phyloP scores from a whole-genome alignment of 1,284 basidiomycete species.

The Ganoderma multipileum region DNA sequence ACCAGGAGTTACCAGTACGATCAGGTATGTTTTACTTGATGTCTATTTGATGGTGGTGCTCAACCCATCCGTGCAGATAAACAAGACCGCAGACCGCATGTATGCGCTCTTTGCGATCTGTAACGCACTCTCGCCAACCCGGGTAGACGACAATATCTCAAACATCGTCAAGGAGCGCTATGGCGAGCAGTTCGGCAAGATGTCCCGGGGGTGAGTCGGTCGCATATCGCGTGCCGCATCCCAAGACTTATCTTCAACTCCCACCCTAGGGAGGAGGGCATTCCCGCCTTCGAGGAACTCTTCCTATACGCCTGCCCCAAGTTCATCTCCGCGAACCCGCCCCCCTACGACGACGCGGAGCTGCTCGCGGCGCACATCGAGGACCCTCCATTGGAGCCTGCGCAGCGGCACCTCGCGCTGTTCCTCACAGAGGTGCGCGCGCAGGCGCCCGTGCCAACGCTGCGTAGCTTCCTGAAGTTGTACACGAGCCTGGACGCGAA shows the following conservation, averaged over 20 bases:
- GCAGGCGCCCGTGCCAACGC: conserved; percentile 81
- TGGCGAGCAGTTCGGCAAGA: conserved; percentile 88
- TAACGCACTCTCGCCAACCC: conserved; percentile 88
- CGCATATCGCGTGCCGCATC: neutral
- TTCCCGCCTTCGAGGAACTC: conserved; percentile 91
- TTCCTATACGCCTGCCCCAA: conserved; percentile 96
- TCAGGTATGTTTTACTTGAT: conserved; percentile 59
- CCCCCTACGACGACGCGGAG: conserved; percentile 87
- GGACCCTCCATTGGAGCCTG: conserved; percentile 69
- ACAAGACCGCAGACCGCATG: conserved; percentile 98
- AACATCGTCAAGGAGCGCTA: conserved; percentile 94
- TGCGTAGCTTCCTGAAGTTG: conserved; percentile 92
- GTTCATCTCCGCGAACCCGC: conserved; percentile 94
- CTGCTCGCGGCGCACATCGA: conserved; percentile 64
- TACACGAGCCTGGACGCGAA: conserved; percentile 93
- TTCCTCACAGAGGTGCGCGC: conserved; percentile 85
- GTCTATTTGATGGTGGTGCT: neutral
- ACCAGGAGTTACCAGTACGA: conserved; percentile 97
- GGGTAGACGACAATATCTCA: conserved; percentile 94
- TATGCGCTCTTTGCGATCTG: conserved; percentile 95
- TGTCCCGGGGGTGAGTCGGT: conserved; percentile 77
- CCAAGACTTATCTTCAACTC: conserved; percentile 3
- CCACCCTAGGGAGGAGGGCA: conserved; percentile 73
- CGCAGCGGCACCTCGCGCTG: conserved; percentile 83
- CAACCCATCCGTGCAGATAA: conserved; percentile 66